phyloP scores from a whole-genome alignment of 2,329 filamentous ascomycete genomes.

The Botrytis tulipae region DNA sequence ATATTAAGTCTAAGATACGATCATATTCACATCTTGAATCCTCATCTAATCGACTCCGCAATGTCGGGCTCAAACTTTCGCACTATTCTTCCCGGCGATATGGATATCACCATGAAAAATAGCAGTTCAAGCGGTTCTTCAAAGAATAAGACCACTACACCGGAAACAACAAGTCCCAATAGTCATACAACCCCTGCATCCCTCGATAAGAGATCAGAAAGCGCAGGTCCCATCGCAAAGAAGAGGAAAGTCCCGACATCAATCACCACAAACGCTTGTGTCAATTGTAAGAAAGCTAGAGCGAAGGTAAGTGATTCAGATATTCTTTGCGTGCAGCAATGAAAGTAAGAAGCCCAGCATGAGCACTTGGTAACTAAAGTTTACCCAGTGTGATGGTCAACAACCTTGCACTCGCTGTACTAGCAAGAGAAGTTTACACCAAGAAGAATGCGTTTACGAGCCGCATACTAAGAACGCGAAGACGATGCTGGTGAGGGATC shows the following conservation, averaged over 20 bases:
- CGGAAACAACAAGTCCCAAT: background rate
- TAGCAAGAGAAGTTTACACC: constrained; percentile 27
- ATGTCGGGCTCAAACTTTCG: background rate
- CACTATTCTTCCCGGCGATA: background rate
- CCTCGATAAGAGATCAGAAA: background rate
- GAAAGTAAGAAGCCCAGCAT: background rate
- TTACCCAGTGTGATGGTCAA: constrained; percentile 38
- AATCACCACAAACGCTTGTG: constrained; percentile 6
- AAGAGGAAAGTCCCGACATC: background rate
- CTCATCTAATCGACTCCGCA: background rate
- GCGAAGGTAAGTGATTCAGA: constrained; percentile 35
- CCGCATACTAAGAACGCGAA: constrained; percentile 40
- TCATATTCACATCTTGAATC: background rate
- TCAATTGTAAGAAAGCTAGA: constrained; percentile 9
- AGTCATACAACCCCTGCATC: no score
- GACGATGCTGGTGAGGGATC: constrained; percentile 37
- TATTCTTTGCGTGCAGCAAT: background rate
- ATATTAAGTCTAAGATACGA: background rate
- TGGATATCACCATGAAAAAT: background rate
- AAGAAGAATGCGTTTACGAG: constrained; percentile 36
- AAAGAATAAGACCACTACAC: background rate
- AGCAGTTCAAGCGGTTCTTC: background rate
- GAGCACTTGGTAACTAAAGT: background rate
- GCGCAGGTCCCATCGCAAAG: background rate
- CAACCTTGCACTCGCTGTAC: constrained; percentile 39